A percentile compares a stretch with the other conserved stretches of the same genome.
phyloP scores from a whole-genome alignment of 192 early-diverging fungal species.

The Geosiphon pyriformis region DNA sequence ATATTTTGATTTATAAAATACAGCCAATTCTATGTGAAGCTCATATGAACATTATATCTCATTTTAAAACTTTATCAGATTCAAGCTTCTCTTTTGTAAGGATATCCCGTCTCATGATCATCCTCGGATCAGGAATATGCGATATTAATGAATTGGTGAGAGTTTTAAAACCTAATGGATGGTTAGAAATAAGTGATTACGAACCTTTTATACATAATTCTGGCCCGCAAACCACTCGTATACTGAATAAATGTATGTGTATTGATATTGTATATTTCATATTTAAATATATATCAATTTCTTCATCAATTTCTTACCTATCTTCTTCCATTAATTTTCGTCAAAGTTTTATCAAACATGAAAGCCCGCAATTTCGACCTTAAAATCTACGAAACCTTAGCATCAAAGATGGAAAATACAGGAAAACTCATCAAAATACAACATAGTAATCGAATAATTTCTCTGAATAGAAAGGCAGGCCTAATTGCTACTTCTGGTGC shows the following conservation, averaged over 20 bases:
- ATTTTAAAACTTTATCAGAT: no score
- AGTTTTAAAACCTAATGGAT: background rate
- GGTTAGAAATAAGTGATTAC: background rate
- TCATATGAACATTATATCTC: no score
- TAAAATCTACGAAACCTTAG: background rate
- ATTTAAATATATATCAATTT: background rate
- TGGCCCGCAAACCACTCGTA: background rate
- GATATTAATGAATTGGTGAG: background rate
- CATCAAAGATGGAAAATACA: background rate
- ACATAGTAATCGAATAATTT: background rate
- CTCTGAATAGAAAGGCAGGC: background rate
- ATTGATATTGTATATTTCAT: no score
- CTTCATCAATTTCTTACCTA: background rate
- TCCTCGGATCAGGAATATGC: background rate
- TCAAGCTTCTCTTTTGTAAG: no score
- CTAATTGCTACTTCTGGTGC: background rate
- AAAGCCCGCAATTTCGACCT: background rate
- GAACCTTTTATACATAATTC: background rate
- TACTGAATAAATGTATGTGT: background rate
- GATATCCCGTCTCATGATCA: no score
- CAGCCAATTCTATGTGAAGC: no score
- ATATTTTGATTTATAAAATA: no score
- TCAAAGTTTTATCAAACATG: background rate
- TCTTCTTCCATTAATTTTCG: background rate
- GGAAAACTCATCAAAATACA: background rate